phyloP scores from a whole-genome alignment of 805 yeast species.

The Candida insectalens region DNA sequence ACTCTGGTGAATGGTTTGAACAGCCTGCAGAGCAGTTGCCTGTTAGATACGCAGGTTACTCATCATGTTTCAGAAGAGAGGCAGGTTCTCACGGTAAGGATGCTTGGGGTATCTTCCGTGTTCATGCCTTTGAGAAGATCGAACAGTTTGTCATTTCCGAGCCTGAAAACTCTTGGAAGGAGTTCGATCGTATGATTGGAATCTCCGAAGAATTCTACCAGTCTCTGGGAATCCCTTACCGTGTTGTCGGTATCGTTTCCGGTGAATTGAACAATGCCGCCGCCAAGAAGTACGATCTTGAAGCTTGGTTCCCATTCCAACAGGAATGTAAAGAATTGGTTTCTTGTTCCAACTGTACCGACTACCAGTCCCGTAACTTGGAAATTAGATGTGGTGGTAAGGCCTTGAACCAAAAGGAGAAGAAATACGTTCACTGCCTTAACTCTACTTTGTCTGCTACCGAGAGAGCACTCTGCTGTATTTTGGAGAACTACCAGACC shows the following conservation, averaged over 20 bases:
- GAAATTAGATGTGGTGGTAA: slow-evolving; percentile 98
- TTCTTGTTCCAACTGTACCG: slow-evolving; percentile 98
- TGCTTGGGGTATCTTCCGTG: slow-evolving; percentile 99
- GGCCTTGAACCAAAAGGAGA: slow-evolving; percentile 88
- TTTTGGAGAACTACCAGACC: slow-evolving; percentile 95
- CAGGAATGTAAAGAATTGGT: slow-evolving; percentile 97
- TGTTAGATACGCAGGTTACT: slow-evolving; percentile 93
- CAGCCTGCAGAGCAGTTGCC: slow-evolving; percentile 95
- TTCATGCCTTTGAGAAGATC: slow-evolving; percentile 95
- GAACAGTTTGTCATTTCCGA: slow-evolving; percentile 95
- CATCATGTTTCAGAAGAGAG: slow-evolving; percentile 98
- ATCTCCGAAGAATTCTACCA: slow-evolving; percentile 88
- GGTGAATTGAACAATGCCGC: slow-evolving; percentile 99
- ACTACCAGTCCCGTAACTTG: slow-evolving; percentile 95
- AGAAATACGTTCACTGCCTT: slow-evolving; percentile 97
- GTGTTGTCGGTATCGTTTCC: slow-evolving; percentile 96
- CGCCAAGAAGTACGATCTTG: slow-evolving; percentile 96
- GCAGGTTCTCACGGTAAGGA: slow-evolving; percentile 99
- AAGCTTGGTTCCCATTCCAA: slow-evolving; percentile 99
- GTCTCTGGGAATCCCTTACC: slow-evolving; percentile 85
- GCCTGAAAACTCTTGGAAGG: slow-evolving; percentile 97
- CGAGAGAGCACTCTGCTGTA: slow-evolving; percentile 95
- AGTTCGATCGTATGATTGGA: slow-evolving; percentile 92
- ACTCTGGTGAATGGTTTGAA: slow-evolving; percentile 97
- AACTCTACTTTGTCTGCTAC: slow-evolving; percentile 97